phyloP scores from a whole-genome alignment of 2,329 filamentous ascomycete genomes.

The Fusarium sp. region DNA sequence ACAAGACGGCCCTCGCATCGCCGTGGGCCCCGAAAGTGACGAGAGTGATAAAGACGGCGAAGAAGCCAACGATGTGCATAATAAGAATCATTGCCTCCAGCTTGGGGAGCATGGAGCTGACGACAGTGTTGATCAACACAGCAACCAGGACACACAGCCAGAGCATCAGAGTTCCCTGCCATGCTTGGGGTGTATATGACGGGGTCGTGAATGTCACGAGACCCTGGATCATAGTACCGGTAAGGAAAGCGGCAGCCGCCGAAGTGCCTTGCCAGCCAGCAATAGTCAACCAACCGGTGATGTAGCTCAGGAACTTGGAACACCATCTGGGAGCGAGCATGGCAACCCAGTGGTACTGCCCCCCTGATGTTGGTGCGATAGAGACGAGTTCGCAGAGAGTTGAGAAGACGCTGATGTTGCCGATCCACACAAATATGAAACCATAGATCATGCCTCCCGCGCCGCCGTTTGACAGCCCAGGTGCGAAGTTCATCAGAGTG shows the following conservation, averaged over 20 bases:
- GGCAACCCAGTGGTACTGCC: conserved; percentile 39
- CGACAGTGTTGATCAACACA: conserved; percentile 49
- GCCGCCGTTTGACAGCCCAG: conserved; percentile 39
- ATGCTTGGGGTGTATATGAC: conserved; percentile 29
- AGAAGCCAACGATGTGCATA: conserved; percentile 56
- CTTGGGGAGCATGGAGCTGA: conserved; percentile 44
- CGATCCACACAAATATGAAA: conserved; percentile 60
- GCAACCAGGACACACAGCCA: conserved; percentile 54
- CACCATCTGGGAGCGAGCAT: conserved; percentile 36
- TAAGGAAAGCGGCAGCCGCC: conserved; percentile 36
- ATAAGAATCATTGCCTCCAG: conserved; percentile 53
- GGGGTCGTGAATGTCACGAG: conserved; percentile 32
- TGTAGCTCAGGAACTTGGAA: conserved; percentile 45
- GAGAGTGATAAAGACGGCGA: conserved; percentile 51
- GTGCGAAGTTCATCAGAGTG: conserved; percentile 40
- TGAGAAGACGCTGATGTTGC: conserved; percentile 47
- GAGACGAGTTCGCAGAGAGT: conserved; percentile 38
- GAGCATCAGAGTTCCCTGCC: conserved; percentile 44
- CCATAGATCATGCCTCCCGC: conserved; percentile 56
- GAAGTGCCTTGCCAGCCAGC: conserved; percentile 41
- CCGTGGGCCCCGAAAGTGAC: conserved; percentile 43
- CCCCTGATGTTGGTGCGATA: conserved; percentile 36
- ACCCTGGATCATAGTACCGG: conserved; percentile 42
- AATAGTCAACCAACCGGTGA: conserved; percentile 41
- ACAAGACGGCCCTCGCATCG: conserved; percentile 42